These are phyloP conservation scores for Cystobasidiaceae sp. DNA, from an alignment of 1,284 basidiomycete species.

Conservation along the genomic window DNA sequence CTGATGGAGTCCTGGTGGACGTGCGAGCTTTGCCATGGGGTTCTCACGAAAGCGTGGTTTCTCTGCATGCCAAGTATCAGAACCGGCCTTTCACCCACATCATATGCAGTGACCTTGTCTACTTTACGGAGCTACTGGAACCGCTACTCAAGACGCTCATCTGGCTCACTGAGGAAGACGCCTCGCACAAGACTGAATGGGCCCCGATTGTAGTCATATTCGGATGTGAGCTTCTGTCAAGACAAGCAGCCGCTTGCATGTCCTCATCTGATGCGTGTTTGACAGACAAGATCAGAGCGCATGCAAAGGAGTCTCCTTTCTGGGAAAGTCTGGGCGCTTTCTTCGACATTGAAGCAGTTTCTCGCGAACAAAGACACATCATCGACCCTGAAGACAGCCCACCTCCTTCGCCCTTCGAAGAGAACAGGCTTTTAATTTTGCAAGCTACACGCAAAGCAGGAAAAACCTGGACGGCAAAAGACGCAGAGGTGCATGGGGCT, in stretches of 20 bases:
- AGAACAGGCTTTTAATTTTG: conserved; percentile 17
- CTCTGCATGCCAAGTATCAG: not conserved
- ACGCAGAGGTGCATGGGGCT: not conserved
- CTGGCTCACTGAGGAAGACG: conserved; percentile 15
- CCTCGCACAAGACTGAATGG: not conserved
- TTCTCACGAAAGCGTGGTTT: not conserved
- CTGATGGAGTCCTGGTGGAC: not conserved
- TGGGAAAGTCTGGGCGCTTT: conserved; percentile 25
- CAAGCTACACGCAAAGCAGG: conserved; percentile 9
- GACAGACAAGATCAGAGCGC: conserved; percentile 14
- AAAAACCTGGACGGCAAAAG: not conserved
- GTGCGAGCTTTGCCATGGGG: conserved; percentile 21
- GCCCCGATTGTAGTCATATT: conserved; percentile 10
- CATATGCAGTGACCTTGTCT: conserved; percentile 28
- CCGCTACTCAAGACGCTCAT: conserved; percentile 16
- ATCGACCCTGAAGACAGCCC: not conserved
- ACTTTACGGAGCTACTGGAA: conserved; percentile 26
- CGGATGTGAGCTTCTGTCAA: conserved; percentile 5
- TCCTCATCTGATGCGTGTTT: not conserved
- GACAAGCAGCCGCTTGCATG: not conserved
- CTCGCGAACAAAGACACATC: not conserved
- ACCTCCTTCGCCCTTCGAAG: conserved; percentile 1
- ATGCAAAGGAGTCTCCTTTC: conserved; percentile 20
- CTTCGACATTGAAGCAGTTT: conserved; percentile 10
- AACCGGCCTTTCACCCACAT: conserved; percentile 12